Evolutionary conservation across 2,329 filamentous ascomycete species (phyloP), one percentile per base, ranked within the genome.

Genomic region (Sporothrix humicola): DNA sequence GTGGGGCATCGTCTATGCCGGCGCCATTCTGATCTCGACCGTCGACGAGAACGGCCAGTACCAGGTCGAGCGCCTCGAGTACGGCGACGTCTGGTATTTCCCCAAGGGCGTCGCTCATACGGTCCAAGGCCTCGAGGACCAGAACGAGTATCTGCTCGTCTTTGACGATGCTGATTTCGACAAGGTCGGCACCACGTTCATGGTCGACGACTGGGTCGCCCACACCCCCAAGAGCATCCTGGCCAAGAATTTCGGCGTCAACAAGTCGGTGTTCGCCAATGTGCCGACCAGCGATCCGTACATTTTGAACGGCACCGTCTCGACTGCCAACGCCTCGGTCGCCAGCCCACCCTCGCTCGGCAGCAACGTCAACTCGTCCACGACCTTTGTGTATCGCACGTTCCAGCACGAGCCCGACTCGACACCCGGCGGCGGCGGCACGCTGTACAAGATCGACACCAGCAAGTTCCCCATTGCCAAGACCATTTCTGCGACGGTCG

Each of bases 131-230:
- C 84, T 89, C 13, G 86, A 85, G 3, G 81, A 85, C 46, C 88
- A 88, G 0, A 82, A 81, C 56, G 88, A 90, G 78, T 90, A 90
- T 78, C 82, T 90, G 0, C 82, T 90, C 2, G 85, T 91, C 68
- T 91, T 91, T 76, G 85, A 91, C 79, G 88, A 91, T 42, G 87
- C 88, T 2, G 85, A 92, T 77, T 92, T 92, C 78, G 89, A 92
- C 78, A 86, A 86, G 70, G 82, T 86, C 44, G 89, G 88, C n/a
- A 91, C 89, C 0, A 92, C 91, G 0, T 93, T 92, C 84, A 91
- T 89, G 82, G 84, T 92, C 31, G 90, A 90, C 75, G 90, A 93
- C 81, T 92, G 90, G 90, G 84, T 93, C 50, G 82, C 86, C 0
- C 90, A 92, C 78, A 92, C 90, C 0, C 90, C 91, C 0, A 87